A percentile compares a stretch with the other conserved stretches of the same genome.
These are phyloP conservation scores for Hura crepitans DNA, from an alignment of 441 rosid genomes.

Conservation along the genomic window DNA sequence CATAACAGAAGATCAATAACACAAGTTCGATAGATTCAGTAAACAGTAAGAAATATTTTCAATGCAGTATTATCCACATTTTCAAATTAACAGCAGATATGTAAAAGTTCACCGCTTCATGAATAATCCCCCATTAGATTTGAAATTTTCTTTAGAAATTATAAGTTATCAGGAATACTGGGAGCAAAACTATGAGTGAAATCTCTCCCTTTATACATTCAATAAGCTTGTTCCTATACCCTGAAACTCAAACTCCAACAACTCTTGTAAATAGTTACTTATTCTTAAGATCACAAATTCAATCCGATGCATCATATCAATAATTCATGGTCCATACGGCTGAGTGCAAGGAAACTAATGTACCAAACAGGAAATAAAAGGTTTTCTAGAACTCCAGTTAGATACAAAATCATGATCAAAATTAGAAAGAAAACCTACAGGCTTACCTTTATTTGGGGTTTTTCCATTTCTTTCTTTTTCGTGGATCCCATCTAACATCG, in stretches of 20 bases:
- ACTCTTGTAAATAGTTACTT: neutral
- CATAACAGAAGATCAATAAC: constrained; percentile 23
- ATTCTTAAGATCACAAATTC: neutral
- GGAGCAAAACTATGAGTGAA: constrained; percentile 5
- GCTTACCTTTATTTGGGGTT: constrained; percentile 52
- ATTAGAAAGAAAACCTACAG: constrained; percentile 19
- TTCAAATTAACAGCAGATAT: neutral
- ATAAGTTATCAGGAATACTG: neutral
- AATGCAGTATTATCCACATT: neutral
- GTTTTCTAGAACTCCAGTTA: constrained; percentile 1
- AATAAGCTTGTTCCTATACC: neutral
- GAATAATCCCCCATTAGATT: neutral
- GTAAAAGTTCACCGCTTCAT: constrained; percentile 1
- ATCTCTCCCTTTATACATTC: neutral
- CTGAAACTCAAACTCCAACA: neutral
- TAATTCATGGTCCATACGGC: neutral
- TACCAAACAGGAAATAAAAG: constrained; percentile 3
- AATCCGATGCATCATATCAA: constrained; percentile 5
- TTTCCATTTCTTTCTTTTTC: constrained; percentile 57
- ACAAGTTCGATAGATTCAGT: constrained; percentile 20
- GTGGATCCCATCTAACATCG: constrained; percentile 71
- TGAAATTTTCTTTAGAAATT: constrained; percentile 9
- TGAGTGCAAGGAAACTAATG: neutral
- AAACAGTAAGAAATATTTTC: neutral
- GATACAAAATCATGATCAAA: constrained; percentile 7